Evolutionary conservation across 305 asterid species (phyloP).

Genomic region (Ajuga reptans): DNA sequence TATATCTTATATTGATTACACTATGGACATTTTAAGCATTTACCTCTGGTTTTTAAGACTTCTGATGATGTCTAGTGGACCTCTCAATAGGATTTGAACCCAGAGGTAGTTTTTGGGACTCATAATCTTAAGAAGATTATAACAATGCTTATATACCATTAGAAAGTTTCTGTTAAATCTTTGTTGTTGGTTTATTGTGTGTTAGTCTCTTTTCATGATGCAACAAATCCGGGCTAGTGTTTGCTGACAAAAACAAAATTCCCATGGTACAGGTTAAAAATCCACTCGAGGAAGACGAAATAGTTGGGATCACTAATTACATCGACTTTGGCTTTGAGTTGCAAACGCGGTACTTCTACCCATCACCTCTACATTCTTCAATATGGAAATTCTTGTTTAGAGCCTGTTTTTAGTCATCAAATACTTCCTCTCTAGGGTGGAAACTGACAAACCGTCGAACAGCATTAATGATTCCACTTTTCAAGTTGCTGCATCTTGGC

Average conservation of each 20-base stretch:
- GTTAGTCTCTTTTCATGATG: not conserved
- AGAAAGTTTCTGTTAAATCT: not conserved
- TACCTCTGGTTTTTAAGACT: not conserved
- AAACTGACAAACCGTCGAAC: constrained; percentile 42
- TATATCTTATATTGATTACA: not conserved
- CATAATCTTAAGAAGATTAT: not conserved
- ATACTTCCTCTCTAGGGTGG: constrained; percentile 40
- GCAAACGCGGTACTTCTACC: constrained; percentile 56
- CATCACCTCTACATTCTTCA: not conserved
- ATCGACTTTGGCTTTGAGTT: constrained; percentile 87
- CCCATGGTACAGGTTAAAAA: constrained; percentile 53
- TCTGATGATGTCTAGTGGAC: not conserved
- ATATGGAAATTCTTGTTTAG: not conserved
- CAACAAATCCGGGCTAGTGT: not conserved
- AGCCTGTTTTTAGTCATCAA: constrained; percentile 13
- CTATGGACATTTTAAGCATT: not conserved
- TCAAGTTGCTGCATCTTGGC: constrained; percentile 95
- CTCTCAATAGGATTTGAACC: no score
- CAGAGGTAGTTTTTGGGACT: no score
- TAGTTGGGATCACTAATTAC: constrained; percentile 88
- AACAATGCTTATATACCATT: not conserved
- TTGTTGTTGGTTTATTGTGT: not conserved
- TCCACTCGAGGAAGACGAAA: constrained; percentile 69
- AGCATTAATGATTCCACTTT: constrained; percentile 61
- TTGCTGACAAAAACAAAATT: constrained; percentile 17